A percentile compares a stretch with the other conserved stretches of the same genome.
These are phyloP conservation scores for Tothia fuscella DNA, from an alignment of 2,329 filamentous ascomycete species.

Conservation along the genomic window DNA sequence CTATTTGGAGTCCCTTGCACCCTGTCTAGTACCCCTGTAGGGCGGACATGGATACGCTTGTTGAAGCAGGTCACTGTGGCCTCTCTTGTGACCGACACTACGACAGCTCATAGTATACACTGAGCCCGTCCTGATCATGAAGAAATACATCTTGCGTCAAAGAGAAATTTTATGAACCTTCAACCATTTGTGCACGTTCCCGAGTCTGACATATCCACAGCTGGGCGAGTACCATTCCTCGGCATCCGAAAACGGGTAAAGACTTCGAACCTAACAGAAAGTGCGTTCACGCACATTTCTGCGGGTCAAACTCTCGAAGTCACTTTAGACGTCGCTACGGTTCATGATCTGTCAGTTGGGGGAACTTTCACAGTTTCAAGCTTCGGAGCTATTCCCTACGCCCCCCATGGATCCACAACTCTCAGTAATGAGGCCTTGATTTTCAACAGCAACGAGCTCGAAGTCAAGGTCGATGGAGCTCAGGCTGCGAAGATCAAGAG, in stretches of 20 bases:
- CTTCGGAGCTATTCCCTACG: slow-evolving; percentile 44
- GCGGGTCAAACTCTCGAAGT: slow-evolving; percentile 38
- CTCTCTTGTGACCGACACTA: too few relatives aligned
- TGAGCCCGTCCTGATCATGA: too few relatives aligned
- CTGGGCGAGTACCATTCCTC: slow-evolving; percentile 28
- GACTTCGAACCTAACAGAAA: slow-evolving; percentile 32
- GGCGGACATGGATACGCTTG: too few relatives aligned
- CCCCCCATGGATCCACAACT: slow-evolving; percentile 38
- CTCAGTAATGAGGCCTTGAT: slow-evolving; percentile 37
- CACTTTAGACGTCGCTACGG: slow-evolving; percentile 43
- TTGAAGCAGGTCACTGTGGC: too few relatives aligned
- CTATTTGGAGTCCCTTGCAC: too few relatives aligned
- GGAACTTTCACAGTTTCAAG: slow-evolving; percentile 46
- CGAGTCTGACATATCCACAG: too few relatives aligned
- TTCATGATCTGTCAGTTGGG: slow-evolving; percentile 39
- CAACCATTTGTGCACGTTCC: too few relatives aligned
- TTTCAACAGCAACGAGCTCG: slow-evolving; percentile 48
- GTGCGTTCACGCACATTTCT: slow-evolving; percentile 39
- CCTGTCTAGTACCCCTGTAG: too few relatives aligned
- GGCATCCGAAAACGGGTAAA: slow-evolving; percentile 41
- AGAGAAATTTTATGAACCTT: too few relatives aligned
- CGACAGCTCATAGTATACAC: too few relatives aligned
- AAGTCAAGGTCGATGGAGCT: slow-evolving; percentile 44
- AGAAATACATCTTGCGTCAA: too few relatives aligned
- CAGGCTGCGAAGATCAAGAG: slow-evolving; percentile 40